These are phyloP conservation scores for Nymphaea colorata DNA, from an alignment of 164 flowering plant species.

Conservation along the genomic window DNA sequence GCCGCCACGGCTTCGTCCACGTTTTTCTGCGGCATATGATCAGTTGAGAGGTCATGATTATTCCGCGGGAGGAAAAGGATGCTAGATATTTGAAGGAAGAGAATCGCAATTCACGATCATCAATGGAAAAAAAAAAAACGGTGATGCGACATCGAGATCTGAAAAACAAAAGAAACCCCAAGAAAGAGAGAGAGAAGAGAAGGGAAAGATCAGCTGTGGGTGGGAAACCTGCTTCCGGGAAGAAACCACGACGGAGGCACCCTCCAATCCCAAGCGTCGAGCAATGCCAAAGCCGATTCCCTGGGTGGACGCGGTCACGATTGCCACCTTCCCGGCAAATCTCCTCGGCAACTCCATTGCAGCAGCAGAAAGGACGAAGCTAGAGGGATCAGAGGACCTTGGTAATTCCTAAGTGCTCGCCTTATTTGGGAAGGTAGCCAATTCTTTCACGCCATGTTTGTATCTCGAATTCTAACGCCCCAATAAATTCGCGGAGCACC, in stretches of 20 bases:
- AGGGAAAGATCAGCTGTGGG: neutral
- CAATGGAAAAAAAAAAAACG: neutral
- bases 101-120: neutral
- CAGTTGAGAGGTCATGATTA: neutral
- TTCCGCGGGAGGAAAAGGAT: neutral
- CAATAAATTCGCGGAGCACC: too few relatives aligned
- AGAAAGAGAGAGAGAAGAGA: neutral
- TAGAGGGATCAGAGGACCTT: too few relatives aligned
- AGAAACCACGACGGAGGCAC: constrained; percentile 84
- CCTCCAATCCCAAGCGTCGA: constrained; percentile 75
- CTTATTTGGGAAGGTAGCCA: too few relatives aligned
- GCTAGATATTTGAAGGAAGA: neutral
- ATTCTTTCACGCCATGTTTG: too few relatives aligned
- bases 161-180: neutral
- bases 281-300: constrained; percentile 89
- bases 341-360: constrained; percentile 30
- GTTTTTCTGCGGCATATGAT: constrained; percentile 41
- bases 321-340: constrained; percentile 76
- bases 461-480: too few relatives aligned
- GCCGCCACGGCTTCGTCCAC: constrained; percentile 79
- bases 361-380: too few relatives aligned
- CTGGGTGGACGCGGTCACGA: constrained; percentile 90
- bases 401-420: too few relatives aligned
- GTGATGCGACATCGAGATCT: neutral
- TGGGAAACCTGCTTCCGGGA: constrained; percentile 73